Evolutionary conservation across 169 alveolate genomes (phyloP), one percentile per base, ranked within the genome.

Genomic region (Eimeria tenella): DNA sequence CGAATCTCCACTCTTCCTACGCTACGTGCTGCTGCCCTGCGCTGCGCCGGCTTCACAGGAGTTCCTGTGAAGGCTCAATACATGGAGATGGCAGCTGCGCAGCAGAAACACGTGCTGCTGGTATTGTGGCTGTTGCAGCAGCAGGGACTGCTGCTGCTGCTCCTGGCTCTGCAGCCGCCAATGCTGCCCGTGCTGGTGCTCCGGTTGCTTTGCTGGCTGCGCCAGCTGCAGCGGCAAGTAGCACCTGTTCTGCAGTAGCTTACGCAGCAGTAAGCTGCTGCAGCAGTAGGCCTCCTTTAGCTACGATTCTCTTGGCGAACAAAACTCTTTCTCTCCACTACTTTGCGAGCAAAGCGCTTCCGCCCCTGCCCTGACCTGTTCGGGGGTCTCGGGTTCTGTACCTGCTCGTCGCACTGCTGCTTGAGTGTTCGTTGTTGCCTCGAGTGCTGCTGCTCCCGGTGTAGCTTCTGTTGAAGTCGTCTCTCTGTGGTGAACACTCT

Each of bases 261-360:
- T 58, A 17, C 19, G 11, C 77, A 68, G 77, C 77, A 68, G 11
- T 23, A 68, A 23, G 77, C 77, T 68, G 77, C 77, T 68, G 77
- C 77, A 17, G 77, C 77, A 23, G 49, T 11, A 58, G 1, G 68
- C 21, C 11, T 58, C 21, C 68, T 58, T 17, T 58, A 17, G 68
- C 68, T 58, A 17, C 68, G 1, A 31, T 31, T 31, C 42, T 31
- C 42, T 31, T 31, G 42, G 42, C 42, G 42, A 31, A 31, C 42
- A 31, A 31, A 31, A 31, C 42, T 31, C 42, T 31, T 31, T 31
- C 42, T 31, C 42, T 31, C 42, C 42, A 31, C 42, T 31, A 31
- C 42, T 31, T 2, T 31, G 42, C 42, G 42, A 31, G 42, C 42
- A 31, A 31, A 31, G 42, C 42, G 42, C 42, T 31, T 31, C 42